Conservation (phyloP, 2,329 filamentous ascomycete genomes). For the Venturia asperata region DNA sequence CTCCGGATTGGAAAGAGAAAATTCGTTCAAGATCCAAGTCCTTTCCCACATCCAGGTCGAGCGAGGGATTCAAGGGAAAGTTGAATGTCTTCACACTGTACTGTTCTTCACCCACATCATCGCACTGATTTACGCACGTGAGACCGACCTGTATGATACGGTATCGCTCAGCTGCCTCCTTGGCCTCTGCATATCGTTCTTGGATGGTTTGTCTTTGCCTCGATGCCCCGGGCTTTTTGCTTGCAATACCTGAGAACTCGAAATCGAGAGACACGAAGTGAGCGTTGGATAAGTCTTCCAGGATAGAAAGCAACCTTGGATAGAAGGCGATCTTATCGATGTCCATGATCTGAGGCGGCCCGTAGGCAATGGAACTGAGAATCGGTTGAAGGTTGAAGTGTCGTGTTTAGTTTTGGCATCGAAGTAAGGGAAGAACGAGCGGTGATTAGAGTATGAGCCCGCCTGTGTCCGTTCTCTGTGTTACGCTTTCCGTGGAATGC, state of each 20-base stretch:
- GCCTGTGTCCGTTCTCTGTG: background rate
- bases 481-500: background rate
- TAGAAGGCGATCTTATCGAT: slow-evolving; percentile 46
- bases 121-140: slow-evolving; percentile 52
- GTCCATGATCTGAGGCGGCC: slow-evolving; percentile 43
- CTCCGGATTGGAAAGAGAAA: slow-evolving; percentile 52
- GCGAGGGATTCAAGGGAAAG: slow-evolving; percentile 53
- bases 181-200: slow-evolving; percentile 54
- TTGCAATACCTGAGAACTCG: slow-evolving; percentile 58
- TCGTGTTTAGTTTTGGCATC: background rate
- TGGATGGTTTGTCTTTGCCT: slow-evolving; percentile 47
- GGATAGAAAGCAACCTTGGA: slow-evolving; percentile 46
- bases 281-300: slow-evolving; percentile 51
- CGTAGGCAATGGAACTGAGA: background rate
- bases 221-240: slow-evolving; percentile 31
- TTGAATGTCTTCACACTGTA: slow-evolving; percentile 60
- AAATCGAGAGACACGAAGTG: slow-evolving; percentile 59
- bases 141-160: slow-evolving; percentile 61
- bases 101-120: slow-evolving; percentile 43
- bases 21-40: slow-evolving; percentile 53
- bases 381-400: background rate
- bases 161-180: slow-evolving; percentile 54
- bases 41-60: slow-evolving; percentile 40
- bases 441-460: background rate
- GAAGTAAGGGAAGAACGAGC: slow-evolving; percentile 9